These are phyloP conservation scores for Sphaceloma murrayae DNA, from an alignment of 2,329 filamentous ascomycete genomes.

Conservation along the genomic window DNA sequence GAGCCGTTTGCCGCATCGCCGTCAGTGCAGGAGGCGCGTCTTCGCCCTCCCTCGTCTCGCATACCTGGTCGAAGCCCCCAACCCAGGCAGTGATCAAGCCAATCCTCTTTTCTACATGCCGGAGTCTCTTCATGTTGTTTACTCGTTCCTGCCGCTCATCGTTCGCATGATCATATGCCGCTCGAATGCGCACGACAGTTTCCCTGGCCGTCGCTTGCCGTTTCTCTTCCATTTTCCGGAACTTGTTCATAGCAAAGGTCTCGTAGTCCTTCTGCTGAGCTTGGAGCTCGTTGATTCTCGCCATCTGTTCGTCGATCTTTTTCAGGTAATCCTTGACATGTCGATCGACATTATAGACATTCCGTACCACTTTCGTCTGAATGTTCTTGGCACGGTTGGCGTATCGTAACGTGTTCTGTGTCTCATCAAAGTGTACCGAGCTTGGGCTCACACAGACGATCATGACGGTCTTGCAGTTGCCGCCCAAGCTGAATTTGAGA, in stretches of 20 bases:
- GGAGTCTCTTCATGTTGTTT: slow-evolving; percentile 69
- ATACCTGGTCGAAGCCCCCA: slow-evolving; percentile 77
- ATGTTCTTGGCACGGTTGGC: slow-evolving; percentile 98
- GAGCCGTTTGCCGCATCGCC: slow-evolving; percentile 76
- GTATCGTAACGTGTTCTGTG: slow-evolving; percentile 93
- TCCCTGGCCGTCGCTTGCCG: slow-evolving; percentile 66
- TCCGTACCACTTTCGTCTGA: slow-evolving; percentile 97
- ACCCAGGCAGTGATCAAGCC: slow-evolving; percentile 84
- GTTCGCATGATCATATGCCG: slow-evolving; percentile 72
- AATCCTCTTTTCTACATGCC: slow-evolving; percentile 76
- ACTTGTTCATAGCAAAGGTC: slow-evolving; percentile 70
- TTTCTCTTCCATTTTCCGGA: slow-evolving; percentile 83
- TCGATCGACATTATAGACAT: slow-evolving; percentile 97
- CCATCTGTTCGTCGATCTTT: slow-evolving; percentile 98
- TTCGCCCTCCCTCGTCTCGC: slow-evolving; percentile 60
- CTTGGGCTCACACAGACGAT: slow-evolving; percentile 97
- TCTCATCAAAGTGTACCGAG: slow-evolving; percentile 94
- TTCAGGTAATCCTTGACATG: slow-evolving; percentile 99
- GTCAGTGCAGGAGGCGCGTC: slow-evolving; percentile 56
- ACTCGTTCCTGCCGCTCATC: slow-evolving; percentile 70
- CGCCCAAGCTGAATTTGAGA: slow-evolving; percentile 91
- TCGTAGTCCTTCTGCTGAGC: slow-evolving; percentile 87
- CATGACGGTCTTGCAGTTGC: slow-evolving; percentile 99
- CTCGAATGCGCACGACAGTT: slow-evolving; percentile 67
- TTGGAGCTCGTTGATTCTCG: slow-evolving; percentile 91